Conservation (phyloP, 1,284 basidiomycete genomes). For the Fomitiporia mediterranea region DNA sequence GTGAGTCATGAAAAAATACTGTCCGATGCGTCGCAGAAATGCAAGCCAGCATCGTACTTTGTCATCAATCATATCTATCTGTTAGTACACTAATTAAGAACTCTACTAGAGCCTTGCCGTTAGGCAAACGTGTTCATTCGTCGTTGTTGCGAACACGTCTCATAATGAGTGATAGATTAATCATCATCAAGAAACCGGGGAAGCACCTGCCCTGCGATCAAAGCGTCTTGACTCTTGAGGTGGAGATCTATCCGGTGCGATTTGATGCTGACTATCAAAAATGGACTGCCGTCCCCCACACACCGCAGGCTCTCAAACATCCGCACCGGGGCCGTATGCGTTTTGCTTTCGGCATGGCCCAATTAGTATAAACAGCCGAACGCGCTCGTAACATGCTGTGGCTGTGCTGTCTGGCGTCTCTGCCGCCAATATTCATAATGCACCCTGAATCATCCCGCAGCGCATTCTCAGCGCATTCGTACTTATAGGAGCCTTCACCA, state of each 20-base stretch:
- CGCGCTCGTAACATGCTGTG: background rate
- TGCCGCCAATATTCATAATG: background rate
- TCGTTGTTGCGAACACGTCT: too few relatives aligned
- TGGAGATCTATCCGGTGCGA: background rate
- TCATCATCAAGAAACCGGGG: too few relatives aligned
- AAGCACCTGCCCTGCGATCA: background rate
- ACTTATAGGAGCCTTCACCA: background rate
- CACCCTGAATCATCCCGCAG: background rate
- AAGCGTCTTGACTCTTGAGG: background rate
- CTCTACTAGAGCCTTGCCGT: too few relatives aligned
- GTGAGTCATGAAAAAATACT: background rate
- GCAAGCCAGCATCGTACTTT: background rate
- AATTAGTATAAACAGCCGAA: background rate
- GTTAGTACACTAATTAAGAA: background rate
- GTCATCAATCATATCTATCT: background rate
- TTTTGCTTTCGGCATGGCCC: background rate
- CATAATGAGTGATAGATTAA: too few relatives aligned
- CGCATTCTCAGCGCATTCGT: background rate
- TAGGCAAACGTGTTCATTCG: too few relatives aligned
- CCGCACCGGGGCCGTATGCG: background rate
- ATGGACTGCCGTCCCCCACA: background rate
- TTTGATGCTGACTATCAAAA: background rate
- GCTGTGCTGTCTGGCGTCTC: background rate
- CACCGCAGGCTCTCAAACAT: background rate
- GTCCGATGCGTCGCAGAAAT: background rate